Evolutionary conservation across 139 green algal genomes (phyloP), one percentile per base, ranked within the genome.

Genomic region (Chlorella sp.): DNA sequence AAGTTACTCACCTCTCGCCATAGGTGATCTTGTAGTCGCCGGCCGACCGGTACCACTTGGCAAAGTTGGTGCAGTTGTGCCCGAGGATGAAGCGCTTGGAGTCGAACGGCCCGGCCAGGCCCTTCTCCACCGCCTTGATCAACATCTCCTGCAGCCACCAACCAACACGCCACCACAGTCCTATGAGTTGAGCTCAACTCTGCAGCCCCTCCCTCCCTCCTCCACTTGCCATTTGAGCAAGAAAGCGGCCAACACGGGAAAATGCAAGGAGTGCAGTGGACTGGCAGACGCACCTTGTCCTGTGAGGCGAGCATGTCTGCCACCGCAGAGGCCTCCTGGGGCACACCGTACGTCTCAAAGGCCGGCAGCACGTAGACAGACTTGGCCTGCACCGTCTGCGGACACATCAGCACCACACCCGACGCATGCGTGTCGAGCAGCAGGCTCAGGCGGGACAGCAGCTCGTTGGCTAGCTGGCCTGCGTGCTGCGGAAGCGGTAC

Each of bases 51-150:
- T 72, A 79, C 77, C 77, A 83, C 23, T 17, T 30, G 51, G 55
- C 22, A 49, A 77, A 83, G 30, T 76, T 29, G 14, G 77, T 83
- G 32, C 71, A 61, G 10, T 72, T 70, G 64, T 83, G 77, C 35
- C 77, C 77, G n/a, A 49, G 72, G 5, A 33, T 31, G 42, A 77
- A 77, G 42, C 63, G 72, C 20, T 51, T 55, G 63, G 36, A 36
- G 42, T 77, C 63, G 33, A 77, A 77, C 10, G 63, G 63, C 22
- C 42, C 63, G 26, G 42, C 42, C 1, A 72, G 66, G 24, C 62
- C 60, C 22, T 65, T 65, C 31, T 42, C 31, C 31, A 77, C 49
- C 3, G 26, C 33, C 2, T 67, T 35, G 1, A 55, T 30, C 31
- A 77, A 42, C 6, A 72, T 49, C 14, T 33, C 24, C 72, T 77